Evolutionary conservation across 805 yeast species (phyloP).

Genomic region (Myxozyma melibiosi): DNA sequence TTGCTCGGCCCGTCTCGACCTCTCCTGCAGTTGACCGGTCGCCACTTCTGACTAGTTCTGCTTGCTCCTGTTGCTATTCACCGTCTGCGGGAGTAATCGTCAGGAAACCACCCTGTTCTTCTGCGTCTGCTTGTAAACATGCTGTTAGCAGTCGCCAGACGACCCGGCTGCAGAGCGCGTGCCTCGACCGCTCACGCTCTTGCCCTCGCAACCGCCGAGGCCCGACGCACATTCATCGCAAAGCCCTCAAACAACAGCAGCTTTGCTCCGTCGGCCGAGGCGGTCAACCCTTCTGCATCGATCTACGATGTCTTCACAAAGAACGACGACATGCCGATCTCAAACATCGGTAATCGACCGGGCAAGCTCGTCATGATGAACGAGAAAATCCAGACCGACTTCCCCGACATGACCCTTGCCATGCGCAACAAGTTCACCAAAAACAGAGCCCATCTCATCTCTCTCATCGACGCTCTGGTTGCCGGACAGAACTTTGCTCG

Average conservation of each 20-base stretch:
- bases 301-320: no score
- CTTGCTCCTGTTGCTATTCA: no score
- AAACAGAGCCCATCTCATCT: conserved; percentile 16
- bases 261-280: not conserved
- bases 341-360: not conserved
- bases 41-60: no score
- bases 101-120: no score
- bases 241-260: conserved; percentile 1
- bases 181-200: not conserved
- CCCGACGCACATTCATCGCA: not conserved
- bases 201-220: not conserved
- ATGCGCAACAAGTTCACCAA: conserved; percentile 13
- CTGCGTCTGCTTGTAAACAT: no score
- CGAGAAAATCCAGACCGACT: conserved; percentile 1
- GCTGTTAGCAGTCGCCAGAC: not conserved
- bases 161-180: not conserved
- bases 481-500: conserved; percentile 29
- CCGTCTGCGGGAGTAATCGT: no score
- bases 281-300: not conserved
- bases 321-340: no score
- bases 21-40: no score
- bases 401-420: not conserved
- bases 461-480: conserved; percentile 35
- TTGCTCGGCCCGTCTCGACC: no score
- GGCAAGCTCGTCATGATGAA: conserved; percentile 26